Evolutionary conservation across 192 early-diverging fungal genomes (phyloP), one percentile per base, ranked within the genome.

Genomic region (Coemansia sp.): DNA sequence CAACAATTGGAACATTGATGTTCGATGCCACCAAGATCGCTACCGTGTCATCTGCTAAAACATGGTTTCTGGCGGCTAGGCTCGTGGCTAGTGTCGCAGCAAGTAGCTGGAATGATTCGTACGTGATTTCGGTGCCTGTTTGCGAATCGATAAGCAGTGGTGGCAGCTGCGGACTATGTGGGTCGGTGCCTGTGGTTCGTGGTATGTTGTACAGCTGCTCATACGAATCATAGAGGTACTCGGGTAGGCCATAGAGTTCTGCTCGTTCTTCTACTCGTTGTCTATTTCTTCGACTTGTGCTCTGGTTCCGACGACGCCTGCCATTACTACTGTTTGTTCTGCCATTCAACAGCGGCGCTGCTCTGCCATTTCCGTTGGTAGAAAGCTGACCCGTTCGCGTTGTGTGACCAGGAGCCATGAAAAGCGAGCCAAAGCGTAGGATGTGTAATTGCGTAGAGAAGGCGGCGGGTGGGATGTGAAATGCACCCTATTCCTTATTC

Each of bases 1-100:
- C 28, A 8, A 67, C 61, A 15, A 79, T 61, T 6, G 63, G 76
- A 2, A 69, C 41, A 20, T 79, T 63, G 14, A 79, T 62, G 19
- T 52, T 66, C 10, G 76, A 65, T 11, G 25, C 6, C 13, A 66
- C 38, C 20, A 73, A 27, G 14, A 69, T 65, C 8, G 63, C 76
- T 9, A 79, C 33, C 8, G 60, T 66, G 27, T 69, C 60, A 14
- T 54, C 60, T 0, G 54, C 10, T 2, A 29, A 25, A 9, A 67
- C 25, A 33, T 29, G 48, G 27, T 61, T 48, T 11, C 61, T 45
- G 7, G 37, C 9, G 20, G 34, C 41, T 23, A 79, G 50, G 44
- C 41, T 73, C 19, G 52, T 57, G 9, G 66, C 65, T 23, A 74
- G 62, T 15, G 44, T 42, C 3, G 52, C 25, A 2, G 61, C 61